Evolutionary conservation across 106 monocot genomes (phyloP).

Genomic region (Apostasia shenzhenica): DNA sequence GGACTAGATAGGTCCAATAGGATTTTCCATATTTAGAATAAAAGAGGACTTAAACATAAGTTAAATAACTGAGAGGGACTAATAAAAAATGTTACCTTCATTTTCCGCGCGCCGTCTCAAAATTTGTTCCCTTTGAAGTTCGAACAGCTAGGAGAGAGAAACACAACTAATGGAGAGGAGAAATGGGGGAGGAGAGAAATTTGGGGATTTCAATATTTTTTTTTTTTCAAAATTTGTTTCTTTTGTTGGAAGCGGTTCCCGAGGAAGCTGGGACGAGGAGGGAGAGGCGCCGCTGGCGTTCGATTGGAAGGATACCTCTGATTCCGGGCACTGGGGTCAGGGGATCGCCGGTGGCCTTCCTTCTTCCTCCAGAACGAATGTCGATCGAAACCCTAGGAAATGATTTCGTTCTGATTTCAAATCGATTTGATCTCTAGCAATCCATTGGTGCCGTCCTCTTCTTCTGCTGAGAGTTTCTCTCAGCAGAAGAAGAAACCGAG

Average conservation of each 20-base stretch:
- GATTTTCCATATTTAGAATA: no score
- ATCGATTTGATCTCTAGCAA: background rate
- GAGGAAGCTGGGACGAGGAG: background rate
- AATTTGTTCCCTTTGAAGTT: background rate
- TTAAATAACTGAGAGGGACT: no score
- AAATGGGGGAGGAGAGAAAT: background rate
- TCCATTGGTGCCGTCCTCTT: background rate
- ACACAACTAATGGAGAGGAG: conserved; percentile 2
- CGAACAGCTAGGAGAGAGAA: conserved; percentile 12
- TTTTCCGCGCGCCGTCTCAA: no score
- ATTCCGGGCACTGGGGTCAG: conserved; percentile 1
- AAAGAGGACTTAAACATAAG: no score
- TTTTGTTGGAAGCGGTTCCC: background rate
- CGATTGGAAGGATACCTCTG: background rate
- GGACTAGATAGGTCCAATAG: no score
- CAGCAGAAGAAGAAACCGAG: conserved; percentile 7
- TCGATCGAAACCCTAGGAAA: background rate
- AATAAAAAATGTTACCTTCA: no score
- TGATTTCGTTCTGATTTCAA: background rate
- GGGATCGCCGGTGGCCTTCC: background rate
- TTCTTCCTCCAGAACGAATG: background rate
- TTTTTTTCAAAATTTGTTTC: background rate
- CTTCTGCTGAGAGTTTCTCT: conserved; percentile 1
- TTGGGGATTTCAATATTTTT: background rate
- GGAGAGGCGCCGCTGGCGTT: background rate